phyloP scores from a whole-genome alignment of 73 alveolate species.

The Paramecium octaurelia region DNA sequence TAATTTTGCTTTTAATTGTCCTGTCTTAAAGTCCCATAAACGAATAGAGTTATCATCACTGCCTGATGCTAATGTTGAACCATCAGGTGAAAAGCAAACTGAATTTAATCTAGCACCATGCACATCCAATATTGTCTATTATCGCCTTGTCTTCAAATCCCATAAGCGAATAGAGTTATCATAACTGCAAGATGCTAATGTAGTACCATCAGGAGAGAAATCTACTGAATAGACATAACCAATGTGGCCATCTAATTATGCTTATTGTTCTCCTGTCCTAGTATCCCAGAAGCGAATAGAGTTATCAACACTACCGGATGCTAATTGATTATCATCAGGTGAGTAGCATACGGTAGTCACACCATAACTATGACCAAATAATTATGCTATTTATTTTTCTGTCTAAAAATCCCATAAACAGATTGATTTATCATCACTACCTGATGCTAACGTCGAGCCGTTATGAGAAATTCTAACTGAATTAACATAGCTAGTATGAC shows the following conservation, averaged over 20 bases:
- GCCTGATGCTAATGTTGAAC: neutral
- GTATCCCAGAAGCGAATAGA: neutral
- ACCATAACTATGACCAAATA: neutral
- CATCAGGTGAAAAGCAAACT: neutral
- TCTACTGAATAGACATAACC: neutral
- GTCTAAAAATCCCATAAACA: neutral
- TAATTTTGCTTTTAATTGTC: too few species aligned
- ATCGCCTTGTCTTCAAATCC: neutral
- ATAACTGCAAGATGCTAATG: neutral
- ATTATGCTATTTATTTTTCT: neutral
- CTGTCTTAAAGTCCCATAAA: too few species aligned
- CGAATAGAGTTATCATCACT: neutral
- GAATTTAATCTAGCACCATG: too few species aligned
- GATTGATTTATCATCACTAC: neutral
- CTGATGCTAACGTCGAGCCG: neutral
- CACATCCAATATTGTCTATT: too few species aligned
- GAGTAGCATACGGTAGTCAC: neutral
- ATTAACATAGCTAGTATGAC: neutral
- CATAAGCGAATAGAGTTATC: neutral
- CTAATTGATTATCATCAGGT: neutral
- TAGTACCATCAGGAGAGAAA: neutral
- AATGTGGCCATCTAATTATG: too few species aligned
- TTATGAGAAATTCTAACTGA: neutral
- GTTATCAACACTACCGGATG: neutral
- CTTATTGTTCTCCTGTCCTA: neutral